phyloP scores from a whole-genome alignment of 345 rosid species.

The Brassica cretica region DNA sequence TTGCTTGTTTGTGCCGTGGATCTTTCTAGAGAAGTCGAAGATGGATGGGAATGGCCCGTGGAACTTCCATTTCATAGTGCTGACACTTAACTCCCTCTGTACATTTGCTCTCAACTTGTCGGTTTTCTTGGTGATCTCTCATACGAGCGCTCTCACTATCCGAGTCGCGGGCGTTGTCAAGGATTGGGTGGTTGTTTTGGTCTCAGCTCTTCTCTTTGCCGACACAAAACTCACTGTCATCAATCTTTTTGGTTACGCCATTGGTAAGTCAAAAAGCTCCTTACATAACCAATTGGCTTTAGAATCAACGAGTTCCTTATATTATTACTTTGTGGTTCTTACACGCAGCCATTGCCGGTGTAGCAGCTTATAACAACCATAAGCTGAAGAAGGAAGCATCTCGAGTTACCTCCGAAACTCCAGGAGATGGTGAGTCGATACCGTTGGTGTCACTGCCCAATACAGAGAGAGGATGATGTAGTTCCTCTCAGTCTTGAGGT shows the following conservation, averaged over 20 bases:
- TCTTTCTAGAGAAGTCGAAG: constrained; percentile 87
- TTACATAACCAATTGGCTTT: background rate
- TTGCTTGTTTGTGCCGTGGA: constrained; percentile 90
- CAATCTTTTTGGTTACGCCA: constrained; percentile 83
- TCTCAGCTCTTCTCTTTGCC: constrained; percentile 87
- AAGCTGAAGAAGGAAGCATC: constrained; percentile 89
- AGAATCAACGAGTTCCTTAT: background rate
- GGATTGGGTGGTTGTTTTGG: constrained; percentile 96
- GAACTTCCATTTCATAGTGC: constrained; percentile 66
- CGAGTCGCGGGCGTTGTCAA: constrained; percentile 99
- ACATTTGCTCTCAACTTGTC: constrained; percentile 97
- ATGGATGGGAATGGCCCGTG: constrained; percentile 78
- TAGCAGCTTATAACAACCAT: constrained; percentile 91
- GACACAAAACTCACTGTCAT: constrained; percentile 89
- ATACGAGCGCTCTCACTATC: constrained; percentile 95
- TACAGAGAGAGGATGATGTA: constrained; percentile 31
- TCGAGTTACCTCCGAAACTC: constrained; percentile 37
- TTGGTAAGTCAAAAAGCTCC: constrained; percentile 53
- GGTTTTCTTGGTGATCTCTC: constrained; percentile 93
- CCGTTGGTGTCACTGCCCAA: constrained; percentile 42
- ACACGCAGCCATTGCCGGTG: constrained; percentile 82
- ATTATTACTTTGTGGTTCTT: background rate
- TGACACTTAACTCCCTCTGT: constrained; percentile 80
- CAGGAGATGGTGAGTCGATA: constrained; percentile 47
- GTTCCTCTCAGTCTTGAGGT: constrained; percentile 35